phyloP scores from a whole-genome alignment of 768 basidiomycete species.

The Hygrophorus pudorinus region DNA sequence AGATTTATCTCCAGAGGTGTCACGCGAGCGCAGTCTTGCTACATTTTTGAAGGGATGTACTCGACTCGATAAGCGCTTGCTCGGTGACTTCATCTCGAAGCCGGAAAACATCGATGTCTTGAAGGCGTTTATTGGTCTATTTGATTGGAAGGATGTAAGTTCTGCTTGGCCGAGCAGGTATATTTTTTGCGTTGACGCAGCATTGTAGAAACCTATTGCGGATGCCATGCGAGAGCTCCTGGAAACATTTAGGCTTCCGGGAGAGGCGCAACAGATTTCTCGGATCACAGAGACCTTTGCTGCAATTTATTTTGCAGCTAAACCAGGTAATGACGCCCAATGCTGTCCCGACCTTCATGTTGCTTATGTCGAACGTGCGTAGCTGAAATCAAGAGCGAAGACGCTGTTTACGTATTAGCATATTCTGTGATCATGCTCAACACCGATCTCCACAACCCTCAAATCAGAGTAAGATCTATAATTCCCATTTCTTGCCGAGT shows the following conservation, averaged over 20 bases:
- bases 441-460: conserved; percentile 93
- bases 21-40: conserved; percentile 65
- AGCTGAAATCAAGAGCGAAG: conserved; percentile 87
- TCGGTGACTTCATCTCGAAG: conserved; percentile 89
- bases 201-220: conserved; percentile 75
- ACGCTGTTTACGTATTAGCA: conserved; percentile 88
- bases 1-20: conserved; percentile 44
- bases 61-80: conserved; percentile 81
- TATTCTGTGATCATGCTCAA: conserved; percentile 98
- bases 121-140: conserved; percentile 78
- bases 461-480: conserved; percentile 56
- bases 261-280: conserved; percentile 88
- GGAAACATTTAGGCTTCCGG: conserved; percentile 89
- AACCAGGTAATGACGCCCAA: conserved; percentile 47
- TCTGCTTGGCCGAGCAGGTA: neutral
- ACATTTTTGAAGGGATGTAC: conserved; percentile 77
- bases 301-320: conserved; percentile 76
- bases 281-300: conserved; percentile 95
- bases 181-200: conserved; percentile 3
- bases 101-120: conserved; percentile 81
- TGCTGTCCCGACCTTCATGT: neutral
- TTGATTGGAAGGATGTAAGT: conserved; percentile 82
- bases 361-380: conserved; percentile 6
- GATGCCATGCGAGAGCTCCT: conserved; percentile 94
- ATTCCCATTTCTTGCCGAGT: neutral